Percentiles rank a stretch among this genome's conserved stretches.
Conservation (phyloP, 2,329 filamentous ascomycete species). For the Hypoxylon sp. region DNA sequence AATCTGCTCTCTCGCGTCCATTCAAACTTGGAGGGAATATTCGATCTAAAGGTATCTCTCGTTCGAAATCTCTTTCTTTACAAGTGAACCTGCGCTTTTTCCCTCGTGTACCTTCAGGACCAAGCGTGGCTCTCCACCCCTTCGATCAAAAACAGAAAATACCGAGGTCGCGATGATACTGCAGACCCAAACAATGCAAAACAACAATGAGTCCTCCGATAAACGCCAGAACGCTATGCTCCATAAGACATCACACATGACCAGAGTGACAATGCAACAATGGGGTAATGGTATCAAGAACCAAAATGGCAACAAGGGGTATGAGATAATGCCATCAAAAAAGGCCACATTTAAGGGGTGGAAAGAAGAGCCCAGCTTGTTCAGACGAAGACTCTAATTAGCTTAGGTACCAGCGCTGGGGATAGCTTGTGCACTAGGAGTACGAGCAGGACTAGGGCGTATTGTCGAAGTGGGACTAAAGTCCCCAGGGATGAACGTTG, state of each 20-base stretch:
- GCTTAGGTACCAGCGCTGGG: slow-evolving; percentile 68
- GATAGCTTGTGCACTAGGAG: slow-evolving; percentile 63
- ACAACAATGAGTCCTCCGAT: slow-evolving; percentile 45
- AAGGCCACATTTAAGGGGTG: slow-evolving; percentile 24
- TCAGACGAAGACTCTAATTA: slow-evolving; percentile 52
- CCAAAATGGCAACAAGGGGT: slow-evolving; percentile 30
- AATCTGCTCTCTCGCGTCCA: slow-evolving; percentile 28
- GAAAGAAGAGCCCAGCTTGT: slow-evolving; percentile 32
- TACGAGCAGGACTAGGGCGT: slow-evolving; percentile 57
- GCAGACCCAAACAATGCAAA: slow-evolving; percentile 44
- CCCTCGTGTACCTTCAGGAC: slow-evolving; percentile 17
- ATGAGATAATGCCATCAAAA: slow-evolving; percentile 37
- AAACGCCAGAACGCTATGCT: slow-evolving; percentile 57
- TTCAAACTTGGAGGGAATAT: slow-evolving; percentile 31
- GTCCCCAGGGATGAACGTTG: slow-evolving; percentile 58
- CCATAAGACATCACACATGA: slow-evolving; percentile 49
- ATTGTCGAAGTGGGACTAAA: slow-evolving; percentile 58
- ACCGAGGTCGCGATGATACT: slow-evolving; percentile 17
- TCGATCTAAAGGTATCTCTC: slow-evolving; percentile 43
- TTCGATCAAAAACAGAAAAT: slow-evolving; percentile 20
- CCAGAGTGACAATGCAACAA: slow-evolving; percentile 48
- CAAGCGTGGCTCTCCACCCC: slow-evolving; percentile 23
- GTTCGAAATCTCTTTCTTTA: slow-evolving; percentile 38
- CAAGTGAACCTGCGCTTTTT: slow-evolving; percentile 32
- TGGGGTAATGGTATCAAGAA: slow-evolving; percentile 43